Conservation (phyloP, 2,329 filamentous ascomycete genomes). For the Xylaria sp. region DNA sequence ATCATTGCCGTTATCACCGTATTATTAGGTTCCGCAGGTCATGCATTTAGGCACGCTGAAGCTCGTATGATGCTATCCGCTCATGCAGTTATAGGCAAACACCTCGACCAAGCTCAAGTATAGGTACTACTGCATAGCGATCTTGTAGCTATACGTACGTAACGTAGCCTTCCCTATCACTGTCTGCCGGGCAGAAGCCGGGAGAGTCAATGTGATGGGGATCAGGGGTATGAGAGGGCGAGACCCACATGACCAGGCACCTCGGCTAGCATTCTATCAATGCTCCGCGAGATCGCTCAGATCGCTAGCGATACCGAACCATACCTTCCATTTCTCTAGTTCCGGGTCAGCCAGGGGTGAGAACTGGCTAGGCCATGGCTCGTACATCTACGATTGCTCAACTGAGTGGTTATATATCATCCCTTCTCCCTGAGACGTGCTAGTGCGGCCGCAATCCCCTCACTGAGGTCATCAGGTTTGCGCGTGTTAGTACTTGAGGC, state of each 20-base stretch:
- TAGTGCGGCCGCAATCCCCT: constrained; percentile 70
- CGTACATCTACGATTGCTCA: constrained; percentile 10
- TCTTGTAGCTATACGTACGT: constrained; percentile 23
- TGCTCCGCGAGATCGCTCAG: constrained; percentile 3
- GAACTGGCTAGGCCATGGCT: not conserved
- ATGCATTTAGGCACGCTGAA: constrained; percentile 3
- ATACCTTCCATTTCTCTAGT: not conserved
- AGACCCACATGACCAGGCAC: constrained; percentile 2
- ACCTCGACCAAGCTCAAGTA: constrained; percentile 5
- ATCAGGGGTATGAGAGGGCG: not conserved
- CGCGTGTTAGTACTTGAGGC: constrained; percentile 37
- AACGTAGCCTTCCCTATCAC: constrained; percentile 31
- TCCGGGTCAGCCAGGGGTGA: not conserved
- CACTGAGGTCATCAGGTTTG: constrained; percentile 61
- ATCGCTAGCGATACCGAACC: not conserved
- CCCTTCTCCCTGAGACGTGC: constrained; percentile 66
- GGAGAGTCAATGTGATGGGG: not conserved
- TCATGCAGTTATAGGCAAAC: constrained; percentile 25
- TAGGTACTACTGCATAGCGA: not conserved
- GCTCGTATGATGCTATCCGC: constrained; percentile 30
- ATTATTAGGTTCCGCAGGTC: constrained; percentile 19
- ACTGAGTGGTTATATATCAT: constrained; percentile 33
- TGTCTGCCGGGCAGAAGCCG: not conserved
- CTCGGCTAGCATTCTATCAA: constrained; percentile 19
- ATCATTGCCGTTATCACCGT: constrained; percentile 9